These are phyloP conservation scores for Exophiala xenobiotica DNA, from an alignment of 2,329 filamentous ascomycete species.

Conservation along the genomic window DNA sequence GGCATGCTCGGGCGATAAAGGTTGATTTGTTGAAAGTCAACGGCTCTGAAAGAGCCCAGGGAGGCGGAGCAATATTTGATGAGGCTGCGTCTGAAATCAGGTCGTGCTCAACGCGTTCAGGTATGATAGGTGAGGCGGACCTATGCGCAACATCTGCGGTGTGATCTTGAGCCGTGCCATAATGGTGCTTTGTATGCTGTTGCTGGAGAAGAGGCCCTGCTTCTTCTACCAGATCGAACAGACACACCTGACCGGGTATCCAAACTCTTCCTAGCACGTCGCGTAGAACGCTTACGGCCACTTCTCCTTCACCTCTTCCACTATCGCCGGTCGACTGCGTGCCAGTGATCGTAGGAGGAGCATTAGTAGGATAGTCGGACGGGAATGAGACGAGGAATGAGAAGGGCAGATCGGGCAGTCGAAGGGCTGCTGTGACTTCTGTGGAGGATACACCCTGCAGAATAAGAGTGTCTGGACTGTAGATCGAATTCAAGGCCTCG, in stretches of 20 bases:
- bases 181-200: conserved; percentile 44
- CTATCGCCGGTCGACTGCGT: conserved; percentile 73
- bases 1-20: conserved; percentile 68
- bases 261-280: conserved; percentile 68
- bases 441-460: conserved; percentile 10
- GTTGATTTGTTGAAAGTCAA: conserved; percentile 81
- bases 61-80: conserved; percentile 46
- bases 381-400: conserved; percentile 66
- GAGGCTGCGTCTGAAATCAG: conserved; percentile 33
- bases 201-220: conserved; percentile 53
- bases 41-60: conserved; percentile 73
- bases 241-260: conserved; percentile 71
- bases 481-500: conserved; percentile 56
- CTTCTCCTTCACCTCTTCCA: conserved; percentile 69
- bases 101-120: conserved; percentile 2
- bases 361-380: conserved; percentile 66
- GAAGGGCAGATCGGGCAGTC: conserved; percentile 61
- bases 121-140: conserved; percentile 23
- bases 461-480: conserved; percentile 48
- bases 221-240: conserved; percentile 86
- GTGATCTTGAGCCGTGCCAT: conserved; percentile 27
- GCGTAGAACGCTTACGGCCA: conserved; percentile 67
- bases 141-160: conserved; percentile 26
- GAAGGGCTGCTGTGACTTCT: conserved; percentile 58
- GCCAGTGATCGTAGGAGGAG: conserved; percentile 70